Percentiles rank a stretch among this genome's conserved stretches.
phyloP scores from a whole-genome alignment of 2,329 filamentous ascomycete genomes.

The Phaeosphaeriaceae sp. region DNA sequence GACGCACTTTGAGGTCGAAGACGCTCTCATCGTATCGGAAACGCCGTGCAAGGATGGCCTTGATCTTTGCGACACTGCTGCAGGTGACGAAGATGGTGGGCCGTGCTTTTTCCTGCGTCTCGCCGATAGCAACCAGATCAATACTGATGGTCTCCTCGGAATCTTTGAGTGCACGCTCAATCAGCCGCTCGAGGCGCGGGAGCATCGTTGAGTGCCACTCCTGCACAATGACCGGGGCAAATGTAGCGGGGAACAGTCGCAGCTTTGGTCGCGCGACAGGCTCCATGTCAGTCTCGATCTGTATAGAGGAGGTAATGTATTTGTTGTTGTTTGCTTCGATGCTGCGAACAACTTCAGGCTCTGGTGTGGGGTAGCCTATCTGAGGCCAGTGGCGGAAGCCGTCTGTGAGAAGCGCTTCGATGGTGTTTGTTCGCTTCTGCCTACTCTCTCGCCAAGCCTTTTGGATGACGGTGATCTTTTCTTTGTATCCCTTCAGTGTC shows the following conservation, averaged over 20 bases:
- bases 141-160: constrained; percentile 81
- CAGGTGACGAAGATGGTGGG: constrained; percentile 82
- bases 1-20: constrained; percentile 75
- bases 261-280: constrained; percentile 41
- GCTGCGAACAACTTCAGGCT: constrained; percentile 34
- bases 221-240: constrained; percentile 70
- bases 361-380: constrained; percentile 44
- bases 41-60: constrained; percentile 73
- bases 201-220: constrained; percentile 77
- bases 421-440: constrained; percentile 35
- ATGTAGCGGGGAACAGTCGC: constrained; percentile 55
- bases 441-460: constrained; percentile 48
- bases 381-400: constrained; percentile 45
- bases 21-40: constrained; percentile 72
- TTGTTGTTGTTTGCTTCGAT: constrained; percentile 28
- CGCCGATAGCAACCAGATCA: constrained; percentile 76
- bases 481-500: constrained; percentile 48
- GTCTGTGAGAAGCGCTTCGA: constrained; percentile 40
- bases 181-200: constrained; percentile 75
- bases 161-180: constrained; percentile 75
- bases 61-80: constrained; percentile 76
- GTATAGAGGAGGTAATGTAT: constrained; percentile 39
- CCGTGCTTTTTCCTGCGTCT: constrained; percentile 69
- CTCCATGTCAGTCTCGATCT: constrained; percentile 44
- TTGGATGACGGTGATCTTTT: constrained; percentile 49